Evolutionary conservation across 2,329 filamentous ascomycete species (phyloP), one percentile per base, ranked within the genome.

Genomic region (Cryphonectria carpinicola): DNA sequence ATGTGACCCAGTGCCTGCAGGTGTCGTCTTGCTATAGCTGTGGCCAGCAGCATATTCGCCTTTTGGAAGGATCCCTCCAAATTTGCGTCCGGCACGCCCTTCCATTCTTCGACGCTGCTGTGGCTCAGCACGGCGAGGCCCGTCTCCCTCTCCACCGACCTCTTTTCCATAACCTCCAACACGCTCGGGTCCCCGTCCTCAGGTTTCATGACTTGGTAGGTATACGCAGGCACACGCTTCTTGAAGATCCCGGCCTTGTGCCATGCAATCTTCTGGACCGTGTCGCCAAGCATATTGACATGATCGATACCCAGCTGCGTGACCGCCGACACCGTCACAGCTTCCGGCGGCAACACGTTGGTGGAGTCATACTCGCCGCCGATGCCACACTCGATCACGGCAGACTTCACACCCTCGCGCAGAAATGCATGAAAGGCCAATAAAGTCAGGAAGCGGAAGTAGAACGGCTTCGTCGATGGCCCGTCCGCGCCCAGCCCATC

Each of bases 301-400:
- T 98, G 95, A 76, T 98, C 95, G 72, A 97, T 92, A 4, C 93
- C 94, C 60, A 98, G 80, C 76, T 91, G 94, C 28, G 94, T 91
- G 52, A 98, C 90, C 0, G 92, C 92, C 1, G 90, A 88, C 1
- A 90, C 91, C 8, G 88, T 90, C 0, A 94, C 92, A 17, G 88
- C 85, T 14, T 86, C 84, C 0, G 82, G 69, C 0, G 85, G 84
- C 7, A 99, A 81, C 32, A 98, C 88, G 77, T 98, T 98, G 13
- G 96, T 99, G 39, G 92, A 92, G 78, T 98, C 95, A 77, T 94
- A 94, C 81, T 97, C 93, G 65, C 95, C 96, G 22, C 96, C 96
- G 73, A 98, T 97, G 0, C 96, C 96, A 76, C 94, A 97, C 81
- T 99, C 96, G 46, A 98, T 87, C 13, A 98, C 89, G 0, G 94